phyloP scores from a whole-genome alignment of 306 rosid species.

The Ceratonia siliqua region DNA sequence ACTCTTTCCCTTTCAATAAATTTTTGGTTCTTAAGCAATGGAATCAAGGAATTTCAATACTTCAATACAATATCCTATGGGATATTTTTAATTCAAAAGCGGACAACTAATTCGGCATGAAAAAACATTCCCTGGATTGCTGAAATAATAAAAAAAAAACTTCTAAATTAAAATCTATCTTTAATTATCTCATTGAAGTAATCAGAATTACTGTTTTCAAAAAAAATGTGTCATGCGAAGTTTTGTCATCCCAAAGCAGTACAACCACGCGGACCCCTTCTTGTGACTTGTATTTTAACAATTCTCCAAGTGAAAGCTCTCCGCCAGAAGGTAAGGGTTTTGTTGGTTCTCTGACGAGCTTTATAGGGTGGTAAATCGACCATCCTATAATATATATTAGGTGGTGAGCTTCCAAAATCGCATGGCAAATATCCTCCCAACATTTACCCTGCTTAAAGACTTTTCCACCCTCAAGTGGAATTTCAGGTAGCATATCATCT shows the following conservation, averaged over 20 bases:
- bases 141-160: slow-evolving; percentile 25
- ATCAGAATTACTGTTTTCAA: slow-evolving; percentile 58
- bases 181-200: slow-evolving; percentile 11
- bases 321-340: slow-evolving; percentile 66
- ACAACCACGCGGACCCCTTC: slow-evolving; percentile 70
- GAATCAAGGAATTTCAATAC: not conserved
- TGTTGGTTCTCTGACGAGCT: slow-evolving; percentile 70
- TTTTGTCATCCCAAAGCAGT: slow-evolving; percentile 73
- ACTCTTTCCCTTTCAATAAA: not conserved
- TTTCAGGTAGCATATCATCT: slow-evolving; percentile 54
- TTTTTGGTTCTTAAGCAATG: slow-evolving; percentile 11
- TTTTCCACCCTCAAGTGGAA: slow-evolving; percentile 58
- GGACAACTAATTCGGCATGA: not conserved
- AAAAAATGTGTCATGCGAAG: slow-evolving; percentile 72
- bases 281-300: slow-evolving; percentile 73
- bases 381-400: slow-evolving; percentile 64
- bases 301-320: slow-evolving; percentile 68
- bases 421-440: slow-evolving; percentile 83
- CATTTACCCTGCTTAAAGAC: slow-evolving; percentile 48
- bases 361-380: slow-evolving; percentile 61
- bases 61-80: not conserved
- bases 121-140: not conserved
- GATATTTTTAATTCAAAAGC: not conserved
- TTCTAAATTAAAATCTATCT: not conserved
- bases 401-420: slow-evolving; percentile 78